Conservation (phyloP, 2,329 filamentous ascomycete genomes). For the Fragosphaeria purpurea region DNA sequence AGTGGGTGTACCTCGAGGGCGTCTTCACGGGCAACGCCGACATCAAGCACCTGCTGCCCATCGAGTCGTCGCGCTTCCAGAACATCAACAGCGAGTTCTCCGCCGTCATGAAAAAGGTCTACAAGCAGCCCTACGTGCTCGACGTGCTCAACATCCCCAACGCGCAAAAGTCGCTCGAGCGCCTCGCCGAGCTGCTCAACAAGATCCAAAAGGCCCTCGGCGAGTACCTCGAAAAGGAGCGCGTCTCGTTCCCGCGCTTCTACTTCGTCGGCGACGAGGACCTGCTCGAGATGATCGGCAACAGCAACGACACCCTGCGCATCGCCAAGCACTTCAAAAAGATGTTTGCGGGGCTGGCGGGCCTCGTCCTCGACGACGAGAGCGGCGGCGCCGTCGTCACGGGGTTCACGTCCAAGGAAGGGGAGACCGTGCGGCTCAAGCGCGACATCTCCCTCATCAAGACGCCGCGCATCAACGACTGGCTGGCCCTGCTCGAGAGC, state of each 20-base stretch:
- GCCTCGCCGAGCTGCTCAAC: slow-evolving; percentile 91
- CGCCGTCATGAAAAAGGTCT: slow-evolving; percentile 98
- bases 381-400: slow-evolving; percentile 78
- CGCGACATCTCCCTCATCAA: slow-evolving; percentile 87
- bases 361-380: slow-evolving; percentile 84
- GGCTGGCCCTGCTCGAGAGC: slow-evolving; percentile 83
- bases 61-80: slow-evolving; percentile 93
- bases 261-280: slow-evolving; percentile 99
- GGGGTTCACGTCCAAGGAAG: slow-evolving; percentile 92
- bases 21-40: slow-evolving; percentile 98
- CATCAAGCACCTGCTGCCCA: slow-evolving; percentile 94
- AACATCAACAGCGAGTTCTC: slow-evolving; percentile 99
- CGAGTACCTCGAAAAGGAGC: slow-evolving; percentile 95
- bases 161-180: slow-evolving; percentile 90
- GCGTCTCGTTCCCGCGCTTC: slow-evolving; percentile 94
- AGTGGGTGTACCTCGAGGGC: slow-evolving; percentile 98
- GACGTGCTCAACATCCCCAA: slow-evolving; percentile 94
- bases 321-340: slow-evolving; percentile 99
- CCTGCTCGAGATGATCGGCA: slow-evolving; percentile 96
- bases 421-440: slow-evolving; percentile 76
- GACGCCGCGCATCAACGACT: slow-evolving; percentile 96
- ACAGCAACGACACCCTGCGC: slow-evolving; percentile 92
- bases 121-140: slow-evolving; percentile 88
- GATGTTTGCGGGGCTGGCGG: slow-evolving; percentile 96
- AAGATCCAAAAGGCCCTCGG: slow-evolving; percentile 98